Evolutionary conservation across 192 early-diverging fungal species (phyloP), one percentile per base, ranked within the genome.

Genomic region (Helicostylum pulchrum): DNA sequence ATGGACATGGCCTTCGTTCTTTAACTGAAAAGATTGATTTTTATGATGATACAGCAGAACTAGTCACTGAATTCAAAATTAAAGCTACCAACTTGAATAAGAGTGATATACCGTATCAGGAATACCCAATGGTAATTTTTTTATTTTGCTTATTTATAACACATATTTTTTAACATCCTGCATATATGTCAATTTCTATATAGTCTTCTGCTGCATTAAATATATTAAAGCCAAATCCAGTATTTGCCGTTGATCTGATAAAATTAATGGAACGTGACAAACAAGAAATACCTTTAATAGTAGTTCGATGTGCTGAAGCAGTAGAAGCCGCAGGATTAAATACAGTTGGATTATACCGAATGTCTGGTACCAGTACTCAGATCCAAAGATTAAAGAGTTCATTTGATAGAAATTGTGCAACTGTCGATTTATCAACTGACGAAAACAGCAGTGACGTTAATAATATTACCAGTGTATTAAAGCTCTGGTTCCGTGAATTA

Each of bases 401-500:
- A 53, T 88, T 97, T 64, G 90, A 96, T 70, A 70, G 87, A 60
- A 90, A 90, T 52, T 82, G 83, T 5, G 79, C 87, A 26, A 66
- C 79, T 10, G 87, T 90, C 0, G 82, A 91, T 62, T 64, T 95
- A 55, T 78, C 77, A 7, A 67, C 72, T 42, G 85, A 83, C 47
- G 81, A 87, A 19, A 74, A 81, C 34, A 74, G 78, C 20, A 61
- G 72, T 3, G 94, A 97, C 65, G 85, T 99, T 42, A 91, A 94
- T 72, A 89, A 86, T 60, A 78, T 96, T 7, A 76, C 93, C 20
- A 85, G 92, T 53, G 87, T 92, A 23, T 74, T 99, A 3, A 99
- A 99, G 71, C 79, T 95, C 52, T 99, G 90, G 83, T 91, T 99
- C 72, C 83, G 97, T 31, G 94, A 97, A 72, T 73, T 99, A n/a